Percentiles rank a stretch among this genome's conserved stretches.
phyloP scores from a whole-genome alignment of 2,329 filamentous ascomycete species.

The Penicillium psychrosexuale region DNA sequence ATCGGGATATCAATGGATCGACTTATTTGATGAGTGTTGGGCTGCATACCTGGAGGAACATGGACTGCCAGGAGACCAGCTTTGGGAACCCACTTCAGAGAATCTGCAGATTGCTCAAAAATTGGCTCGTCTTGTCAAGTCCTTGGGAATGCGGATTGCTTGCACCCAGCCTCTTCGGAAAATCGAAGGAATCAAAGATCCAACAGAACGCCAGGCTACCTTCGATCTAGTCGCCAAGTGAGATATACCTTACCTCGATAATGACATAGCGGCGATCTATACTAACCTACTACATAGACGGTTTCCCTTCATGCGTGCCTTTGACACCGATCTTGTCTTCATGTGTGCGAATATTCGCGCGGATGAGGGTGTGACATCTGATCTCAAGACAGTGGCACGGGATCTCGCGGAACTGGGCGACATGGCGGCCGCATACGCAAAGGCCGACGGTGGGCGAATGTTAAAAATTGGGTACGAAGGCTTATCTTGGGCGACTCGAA shows the following conservation, averaged over 20 bases:
- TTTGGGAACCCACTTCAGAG: constrained; percentile 29
- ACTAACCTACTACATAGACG: constrained; percentile 5
- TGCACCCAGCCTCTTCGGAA: constrained; percentile 34
- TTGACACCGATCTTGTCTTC: constrained; percentile 36
- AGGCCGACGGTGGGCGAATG: constrained; percentile 28
- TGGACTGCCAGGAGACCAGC: constrained; percentile 20
- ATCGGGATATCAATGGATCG: constrained; percentile 33
- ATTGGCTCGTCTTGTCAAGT: constrained; percentile 29
- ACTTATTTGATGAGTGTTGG: constrained; percentile 39
- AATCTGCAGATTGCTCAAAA: constrained; percentile 29
- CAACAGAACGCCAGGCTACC: constrained; percentile 21
- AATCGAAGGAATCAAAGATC: constrained; percentile 33
- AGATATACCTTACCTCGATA: neutral
- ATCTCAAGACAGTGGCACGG: constrained; percentile 30
- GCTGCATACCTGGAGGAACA: constrained; percentile 32
- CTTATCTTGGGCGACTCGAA: constrained; percentile 32
- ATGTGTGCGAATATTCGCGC: constrained; percentile 35
- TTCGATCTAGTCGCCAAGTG: constrained; percentile 29
- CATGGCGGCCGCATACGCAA: constrained; percentile 29
- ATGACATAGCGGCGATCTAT: neutral
- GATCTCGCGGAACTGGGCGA: constrained; percentile 34
- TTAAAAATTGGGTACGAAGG: constrained; percentile 35
- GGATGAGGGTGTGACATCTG: constrained; percentile 30
- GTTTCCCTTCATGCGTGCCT: constrained; percentile 37
- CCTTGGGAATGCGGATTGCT: constrained; percentile 31